Evolutionary conservation across 2,329 filamentous ascomycete species (phyloP), one percentile per base, ranked within the genome.

Genomic region (Aspergillus neotritici): DNA sequence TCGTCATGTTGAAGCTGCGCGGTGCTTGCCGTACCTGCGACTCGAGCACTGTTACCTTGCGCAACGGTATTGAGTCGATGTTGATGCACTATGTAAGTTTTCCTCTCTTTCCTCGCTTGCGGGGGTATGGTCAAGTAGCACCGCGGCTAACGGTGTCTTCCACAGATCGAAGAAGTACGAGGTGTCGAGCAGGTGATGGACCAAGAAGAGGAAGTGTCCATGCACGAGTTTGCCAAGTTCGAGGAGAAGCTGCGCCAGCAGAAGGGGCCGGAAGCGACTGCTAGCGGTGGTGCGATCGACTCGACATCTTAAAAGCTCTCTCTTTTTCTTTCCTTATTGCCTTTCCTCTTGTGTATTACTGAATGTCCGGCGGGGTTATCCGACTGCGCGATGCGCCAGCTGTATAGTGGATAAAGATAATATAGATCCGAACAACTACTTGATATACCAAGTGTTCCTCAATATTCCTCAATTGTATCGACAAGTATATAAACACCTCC

Each of bases 21-120:
- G 93, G 93, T 12, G 93, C 93, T 14, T 98, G 93, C 68, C 78
- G 93, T 53, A 97, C 91, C 14, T 98, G 93, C 66, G 93, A 97
- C 66, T 94, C 87, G 35, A 96, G 90, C 65, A 97, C 93, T 0
- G 90, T 96, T 30, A 98, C 93, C 25, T 69, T 98, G 54, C 95
- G 94, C 76, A 97, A 94, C 64, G 93, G 93, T 5, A 98, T 98
- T 55, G 93, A 98, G 76, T 87, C 87, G 53, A 97, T 98, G 93
- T 68, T 97, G 64, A 96, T 95, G 87, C 87, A 91, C 66, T 93
- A 93, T 67, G 86, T 89, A 67, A 78, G 84, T 80, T 35, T 30
- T 13, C 15, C 41, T 40, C 7, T 16, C 4, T 16, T 17, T 6
- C 13, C 16, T 4, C 11, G 10, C 16, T 29, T 10, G 6, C 21